Conservation (phyloP, 176 grass and related monocot species). For the Oryza officinalis region DNA sequence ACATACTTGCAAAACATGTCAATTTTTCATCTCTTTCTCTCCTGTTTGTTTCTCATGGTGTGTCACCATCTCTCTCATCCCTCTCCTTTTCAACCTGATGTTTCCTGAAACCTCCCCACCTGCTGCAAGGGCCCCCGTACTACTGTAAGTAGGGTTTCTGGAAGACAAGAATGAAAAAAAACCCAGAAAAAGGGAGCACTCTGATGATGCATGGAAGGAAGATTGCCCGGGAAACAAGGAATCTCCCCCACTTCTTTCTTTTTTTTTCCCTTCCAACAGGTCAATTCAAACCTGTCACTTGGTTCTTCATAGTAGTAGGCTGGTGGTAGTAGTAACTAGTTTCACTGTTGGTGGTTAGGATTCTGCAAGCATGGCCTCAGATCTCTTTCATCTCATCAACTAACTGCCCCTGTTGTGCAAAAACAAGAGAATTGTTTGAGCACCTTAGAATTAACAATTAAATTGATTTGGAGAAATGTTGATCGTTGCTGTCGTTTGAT, state of each 20-base stretch:
- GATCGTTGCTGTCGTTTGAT: not conserved
- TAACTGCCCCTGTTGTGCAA: constrained; percentile 52
- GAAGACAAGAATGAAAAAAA: constrained; percentile 31
- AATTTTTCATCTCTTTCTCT: not conserved
- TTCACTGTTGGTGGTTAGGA: constrained; percentile 35
- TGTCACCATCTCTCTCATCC: constrained; percentile 34
- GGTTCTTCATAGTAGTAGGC: constrained; percentile 40
- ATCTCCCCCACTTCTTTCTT: constrained; percentile 29
- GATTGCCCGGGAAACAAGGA: constrained; percentile 64
- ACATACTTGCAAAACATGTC: constrained; percentile 38
- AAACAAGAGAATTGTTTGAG: not conserved
- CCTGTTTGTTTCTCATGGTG: constrained; percentile 45
- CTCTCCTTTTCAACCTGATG: constrained; percentile 51
- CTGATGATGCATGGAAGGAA: constrained; percentile 34
- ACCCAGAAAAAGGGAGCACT: constrained; percentile 13
- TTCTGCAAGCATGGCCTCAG: constrained; percentile 43
- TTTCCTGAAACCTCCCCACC: constrained; percentile 57
- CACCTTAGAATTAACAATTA: not conserved
- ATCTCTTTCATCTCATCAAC: constrained; percentile 48
- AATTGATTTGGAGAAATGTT: not conserved
- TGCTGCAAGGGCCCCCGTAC: constrained; percentile 41
- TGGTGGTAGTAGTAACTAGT: constrained; percentile 23
- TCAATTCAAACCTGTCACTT: constrained; percentile 56
- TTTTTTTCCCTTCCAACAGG: constrained; percentile 37
- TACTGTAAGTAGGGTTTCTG: constrained; percentile 46